These are phyloP conservation scores for Stagonosporopsis vannaccii DNA, from an alignment of 2,329 filamentous ascomycete genomes.

Conservation along the genomic window DNA sequence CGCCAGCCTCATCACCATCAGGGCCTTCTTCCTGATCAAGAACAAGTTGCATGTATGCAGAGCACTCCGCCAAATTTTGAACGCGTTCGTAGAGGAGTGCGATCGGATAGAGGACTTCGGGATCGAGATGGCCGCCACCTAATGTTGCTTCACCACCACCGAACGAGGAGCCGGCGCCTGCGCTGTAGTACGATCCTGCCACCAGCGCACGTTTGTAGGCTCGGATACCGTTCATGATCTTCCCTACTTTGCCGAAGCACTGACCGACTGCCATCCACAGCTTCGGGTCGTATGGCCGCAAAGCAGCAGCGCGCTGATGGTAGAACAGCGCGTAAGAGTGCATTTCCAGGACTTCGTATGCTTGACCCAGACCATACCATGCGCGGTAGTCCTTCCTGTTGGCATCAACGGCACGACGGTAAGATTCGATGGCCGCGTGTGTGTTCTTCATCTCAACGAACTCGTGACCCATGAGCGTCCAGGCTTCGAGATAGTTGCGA, in stretches of 20 bases:
- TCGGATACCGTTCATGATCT: constrained; percentile 89
- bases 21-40: constrained; percentile 87
- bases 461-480: constrained; percentile 99
- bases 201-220: constrained; percentile 91
- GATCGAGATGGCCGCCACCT: constrained; percentile 73
- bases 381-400: constrained; percentile 96
- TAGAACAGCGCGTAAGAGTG: constrained; percentile 97
- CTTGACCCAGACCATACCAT: constrained; percentile 97
- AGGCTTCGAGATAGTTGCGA: constrained; percentile 88
- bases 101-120: constrained; percentile 89
- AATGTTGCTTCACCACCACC: constrained; percentile 55
- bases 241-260: constrained; percentile 88
- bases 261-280: constrained; percentile 98
- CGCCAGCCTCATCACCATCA: constrained; percentile 47
- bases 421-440: constrained; percentile 96
- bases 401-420: constrained; percentile 91
- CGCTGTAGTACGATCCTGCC: constrained; percentile 85
- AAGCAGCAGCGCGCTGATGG: constrained; percentile 90
- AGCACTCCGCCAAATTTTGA: constrained; percentile 78
- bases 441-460: constrained; percentile 99
- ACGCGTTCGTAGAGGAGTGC: constrained; percentile 86
- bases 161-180: constrained; percentile 59
- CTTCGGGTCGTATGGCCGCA: constrained; percentile 95
- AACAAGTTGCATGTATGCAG: constrained; percentile 94
- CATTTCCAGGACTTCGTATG: constrained; percentile 98